Base-by-base conservation (phyloP, 176 grass and related monocot genomes). In the Oryza coarctata region DNA sequence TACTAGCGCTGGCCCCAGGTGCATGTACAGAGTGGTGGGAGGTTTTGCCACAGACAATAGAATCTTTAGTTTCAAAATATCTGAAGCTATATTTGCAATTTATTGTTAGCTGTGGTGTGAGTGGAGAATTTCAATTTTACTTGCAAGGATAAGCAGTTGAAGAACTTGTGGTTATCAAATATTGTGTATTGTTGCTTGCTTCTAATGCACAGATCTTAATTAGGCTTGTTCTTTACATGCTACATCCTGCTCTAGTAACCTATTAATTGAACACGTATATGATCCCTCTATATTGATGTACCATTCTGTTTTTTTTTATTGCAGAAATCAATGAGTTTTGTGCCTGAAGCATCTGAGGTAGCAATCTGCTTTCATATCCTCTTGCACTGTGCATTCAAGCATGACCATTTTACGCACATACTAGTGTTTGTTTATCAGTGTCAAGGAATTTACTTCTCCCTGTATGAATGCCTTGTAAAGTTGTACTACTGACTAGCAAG, bases 271-370 rank as follows among this genome's bases (percentile, higher is more conserved):
- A 20, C 38, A 67, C 7, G 9, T 27, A 58, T 83, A 18, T 77
- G 13, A 83, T 34, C 68, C 6, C 49, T 75, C 58, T 71, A 64
- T 65, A 66, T 62, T 81, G 50, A 78, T 23, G 50, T 67, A 78
- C 18, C 33, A 25, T 67, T 81, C 41, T 23, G 22, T 49, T 81
- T 88, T 49, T 81, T 88, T n/a, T 61, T 86, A 55, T 79, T 84
- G 79, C 92, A 92, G 92, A 90, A 88, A 92, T 92, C 85, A 13
- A 90, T 92, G 84, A 84, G 76, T 71, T 90, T 90, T 81, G 90
- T 72, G 0, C 33, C 93, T 86, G 78, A 92, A 65, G 76, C 12
- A 40, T 88, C 93, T 68, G 83, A 92, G 90, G 93, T 95, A 85
- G 87, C 76, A 36, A 78, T 92, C 70, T 78, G 9, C 13, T 68